These are phyloP conservation scores for Austroboletus novae-zelandiae DNA, from an alignment of 1,284 basidiomycete species.

Conservation along the genomic window DNA sequence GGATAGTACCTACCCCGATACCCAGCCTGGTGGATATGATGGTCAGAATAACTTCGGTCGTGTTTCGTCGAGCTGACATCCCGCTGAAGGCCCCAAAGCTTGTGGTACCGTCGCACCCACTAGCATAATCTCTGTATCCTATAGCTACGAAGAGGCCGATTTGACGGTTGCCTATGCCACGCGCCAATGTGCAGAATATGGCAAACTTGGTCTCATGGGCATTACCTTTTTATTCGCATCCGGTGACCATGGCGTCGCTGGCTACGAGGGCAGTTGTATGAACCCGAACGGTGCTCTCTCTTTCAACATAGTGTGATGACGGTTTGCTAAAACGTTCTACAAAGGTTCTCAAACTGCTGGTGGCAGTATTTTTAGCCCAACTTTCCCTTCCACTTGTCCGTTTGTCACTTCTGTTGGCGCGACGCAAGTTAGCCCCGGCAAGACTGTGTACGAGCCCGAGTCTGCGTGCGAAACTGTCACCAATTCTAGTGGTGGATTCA, in stretches of 20 bases:
- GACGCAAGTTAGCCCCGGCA: conserved; percentile 39
- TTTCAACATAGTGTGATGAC: background rate
- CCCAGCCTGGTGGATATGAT: conserved; percentile 40
- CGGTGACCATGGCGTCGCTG: conserved; percentile 55
- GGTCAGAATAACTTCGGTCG: conserved; percentile 8
- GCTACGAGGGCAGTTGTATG: conserved; percentile 38
- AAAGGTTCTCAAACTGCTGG: conserved; percentile 6
- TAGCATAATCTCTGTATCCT: conserved; percentile 56
- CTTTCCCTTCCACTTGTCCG: conserved; percentile 44
- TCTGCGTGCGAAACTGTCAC: conserved; percentile 31
- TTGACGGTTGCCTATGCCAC: conserved; percentile 46
- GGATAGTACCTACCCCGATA: conserved; percentile 52
- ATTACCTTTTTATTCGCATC: conserved; percentile 50
- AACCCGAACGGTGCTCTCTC: conserved; percentile 38
- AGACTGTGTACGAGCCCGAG: conserved; percentile 30
- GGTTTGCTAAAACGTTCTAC: background rate
- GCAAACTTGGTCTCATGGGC: conserved; percentile 45
- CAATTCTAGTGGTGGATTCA: conserved; percentile 45
- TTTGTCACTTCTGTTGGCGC: conserved; percentile 49
- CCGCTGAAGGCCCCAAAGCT: conserved; percentile 32
- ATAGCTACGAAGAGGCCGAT: conserved; percentile 47
- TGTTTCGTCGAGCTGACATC: conserved; percentile 6
- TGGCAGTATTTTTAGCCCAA: conserved; percentile 48
- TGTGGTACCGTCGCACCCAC: conserved; percentile 52
- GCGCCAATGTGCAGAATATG: conserved; percentile 59